phyloP scores from a whole-genome alignment of 1,284 basidiomycete species.

The Cutaneotrichosporon sp. region DNA sequence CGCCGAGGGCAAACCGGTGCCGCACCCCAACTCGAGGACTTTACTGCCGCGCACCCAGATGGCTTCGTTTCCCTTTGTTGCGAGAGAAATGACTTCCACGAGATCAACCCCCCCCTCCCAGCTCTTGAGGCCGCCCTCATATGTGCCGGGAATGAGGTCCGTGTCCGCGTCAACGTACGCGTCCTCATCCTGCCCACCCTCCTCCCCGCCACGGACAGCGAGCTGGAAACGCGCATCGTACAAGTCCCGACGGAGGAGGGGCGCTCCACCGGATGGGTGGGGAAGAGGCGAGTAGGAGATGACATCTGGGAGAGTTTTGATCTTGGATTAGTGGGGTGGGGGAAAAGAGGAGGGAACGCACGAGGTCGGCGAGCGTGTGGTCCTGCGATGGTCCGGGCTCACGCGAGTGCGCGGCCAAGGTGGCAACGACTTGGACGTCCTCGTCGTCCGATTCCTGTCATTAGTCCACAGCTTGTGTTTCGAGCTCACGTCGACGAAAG shows the following conservation, averaged over 20 bases:
- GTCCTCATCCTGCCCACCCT: constrained; percentile 23
- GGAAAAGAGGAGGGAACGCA: background rate
- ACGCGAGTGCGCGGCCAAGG: background rate
- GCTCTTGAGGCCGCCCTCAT: constrained; percentile 95
- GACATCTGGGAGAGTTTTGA: constrained; percentile 43
- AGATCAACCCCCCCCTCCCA: constrained; percentile 96
- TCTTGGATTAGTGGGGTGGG: constrained; percentile 24
- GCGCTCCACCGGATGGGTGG: constrained; percentile 25
- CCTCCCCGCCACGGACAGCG: constrained; percentile 52
- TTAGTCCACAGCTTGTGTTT: background rate
- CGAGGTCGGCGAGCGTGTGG: constrained; percentile 12
- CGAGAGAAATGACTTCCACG: constrained; percentile 54
- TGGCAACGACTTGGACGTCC: background rate
- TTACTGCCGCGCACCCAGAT: constrained; percentile 55
- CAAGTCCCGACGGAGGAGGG: constrained; percentile 69
- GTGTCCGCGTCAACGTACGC: constrained; percentile 74
- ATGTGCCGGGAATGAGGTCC: constrained; percentile 86
- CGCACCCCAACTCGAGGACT: constrained; percentile 83
- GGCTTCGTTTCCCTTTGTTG: constrained; percentile 23
- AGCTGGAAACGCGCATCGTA: constrained; percentile 94
- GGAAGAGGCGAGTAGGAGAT: constrained; percentile 48
- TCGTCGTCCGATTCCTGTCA: constrained; percentile 2
- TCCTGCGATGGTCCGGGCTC: background rate
- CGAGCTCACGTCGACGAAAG: constrained; percentile 41
- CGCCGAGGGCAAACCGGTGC: constrained; percentile 80